Evolutionary conservation across 129 eudicot genomes (phyloP).

Genomic region (Sambucus nigra): DNA sequence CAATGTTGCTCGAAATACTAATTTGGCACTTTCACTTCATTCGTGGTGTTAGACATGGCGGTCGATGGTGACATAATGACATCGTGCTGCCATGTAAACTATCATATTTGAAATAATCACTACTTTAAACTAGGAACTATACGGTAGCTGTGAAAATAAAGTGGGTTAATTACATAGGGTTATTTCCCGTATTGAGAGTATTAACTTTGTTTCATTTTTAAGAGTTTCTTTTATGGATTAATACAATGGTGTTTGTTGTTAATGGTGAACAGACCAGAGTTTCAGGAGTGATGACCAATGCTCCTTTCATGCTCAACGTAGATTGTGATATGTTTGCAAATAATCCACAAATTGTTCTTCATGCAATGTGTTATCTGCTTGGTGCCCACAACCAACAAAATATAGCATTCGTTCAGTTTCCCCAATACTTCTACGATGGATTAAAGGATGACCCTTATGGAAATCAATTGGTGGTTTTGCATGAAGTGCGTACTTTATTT

Average conservation of each 20-base stretch:
- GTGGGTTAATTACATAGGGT: too few species aligned
- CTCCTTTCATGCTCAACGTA: constrained; percentile 37
- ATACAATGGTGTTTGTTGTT: too few species aligned
- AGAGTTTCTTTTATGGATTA: too few species aligned
- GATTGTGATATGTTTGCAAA: constrained; percentile 78
- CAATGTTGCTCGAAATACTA: too few species aligned
- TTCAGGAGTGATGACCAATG: constrained; percentile 69
- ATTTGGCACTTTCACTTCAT: too few species aligned
- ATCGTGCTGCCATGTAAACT: too few species aligned
- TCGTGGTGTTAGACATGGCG: too few species aligned
- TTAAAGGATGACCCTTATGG: constrained; percentile 53
- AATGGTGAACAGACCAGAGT: constrained; percentile 43
- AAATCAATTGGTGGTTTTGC: constrained; percentile 23
- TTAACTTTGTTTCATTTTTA: too few species aligned
- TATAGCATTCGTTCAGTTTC: constrained; percentile 44
- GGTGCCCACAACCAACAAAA: constrained; percentile 25
- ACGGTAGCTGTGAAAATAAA: too few species aligned
- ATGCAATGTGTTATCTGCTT: constrained; percentile 57
- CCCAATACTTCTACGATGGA: constrained; percentile 53
- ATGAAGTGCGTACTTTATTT: constrained; percentile 18
- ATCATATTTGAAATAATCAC: too few species aligned
- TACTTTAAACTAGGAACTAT: too few species aligned
- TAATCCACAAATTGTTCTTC: constrained; percentile 51
- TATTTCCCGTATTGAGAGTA: too few species aligned
- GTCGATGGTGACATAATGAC: constrained; percentile 2